Conservation (phyloP, 1,284 basidiomycete species). For the Rhizoctonia solani region DNA sequence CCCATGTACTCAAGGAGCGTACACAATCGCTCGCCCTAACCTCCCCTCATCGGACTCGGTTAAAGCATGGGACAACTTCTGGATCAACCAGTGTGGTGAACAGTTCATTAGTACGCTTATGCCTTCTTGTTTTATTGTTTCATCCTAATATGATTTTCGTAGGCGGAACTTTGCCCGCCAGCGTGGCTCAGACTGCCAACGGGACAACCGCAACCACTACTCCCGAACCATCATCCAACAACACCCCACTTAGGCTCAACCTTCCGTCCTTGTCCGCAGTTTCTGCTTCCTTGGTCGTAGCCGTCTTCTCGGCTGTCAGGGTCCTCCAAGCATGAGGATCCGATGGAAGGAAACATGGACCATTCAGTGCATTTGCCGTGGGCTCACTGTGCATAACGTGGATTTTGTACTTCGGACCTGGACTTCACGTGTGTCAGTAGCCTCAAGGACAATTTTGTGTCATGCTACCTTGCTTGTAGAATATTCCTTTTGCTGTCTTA, state of each 20-base stretch:
- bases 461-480: not conserved
- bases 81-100: conserved; percentile 11
- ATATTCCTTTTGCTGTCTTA: conserved; percentile 1
- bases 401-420: too few relatives aligned
- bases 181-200: conserved; percentile 10
- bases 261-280: not conserved
- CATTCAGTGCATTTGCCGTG: not conserved
- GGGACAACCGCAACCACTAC: not conserved
- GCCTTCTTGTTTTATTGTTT: too few relatives aligned
- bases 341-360: too few relatives aligned
- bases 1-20: conserved; percentile 11
- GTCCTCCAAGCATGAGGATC: not conserved
- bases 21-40: conserved; percentile 10
- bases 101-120: conserved; percentile 14
- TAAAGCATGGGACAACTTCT: conserved; percentile 22
- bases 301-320: not conserved
- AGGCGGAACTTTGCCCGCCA: conserved; percentile 3
- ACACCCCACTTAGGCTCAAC: not conserved
- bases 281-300: conserved; percentile 11
- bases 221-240: not conserved
- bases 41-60: conserved; percentile 2
- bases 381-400: not conserved
- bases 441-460: not conserved
- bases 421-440: too few relatives aligned
- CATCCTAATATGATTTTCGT: not conserved